Evolutionary conservation across 2,329 filamentous ascomycete species (phyloP), one percentile per base, ranked within the genome.

Genomic region (Fusarium sp.): DNA sequence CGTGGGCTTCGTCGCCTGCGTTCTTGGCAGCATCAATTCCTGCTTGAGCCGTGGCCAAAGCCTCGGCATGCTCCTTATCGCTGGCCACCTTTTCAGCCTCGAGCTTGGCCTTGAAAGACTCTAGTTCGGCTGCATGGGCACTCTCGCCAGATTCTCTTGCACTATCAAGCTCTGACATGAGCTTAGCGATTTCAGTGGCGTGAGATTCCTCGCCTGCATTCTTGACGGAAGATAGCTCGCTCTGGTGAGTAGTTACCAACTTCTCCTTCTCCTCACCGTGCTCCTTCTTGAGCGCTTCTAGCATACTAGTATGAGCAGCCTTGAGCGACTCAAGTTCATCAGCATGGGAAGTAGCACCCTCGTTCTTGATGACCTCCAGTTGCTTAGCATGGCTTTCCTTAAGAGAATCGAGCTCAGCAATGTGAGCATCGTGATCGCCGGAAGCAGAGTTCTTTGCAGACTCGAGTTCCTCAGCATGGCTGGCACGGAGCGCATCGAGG

Each of bases 381-480:
- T 86, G 80, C 67, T 85, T 79, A 3, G 83, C 83, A 67, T 89
- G 87, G 67, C 76, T 84, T 17, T 81, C 80, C 74, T 88, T 87
- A 26, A 89, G 77, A n/a, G 82, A 73, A 39, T 89, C 83, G 3
- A 89, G 76, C 70, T 88, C 84, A 28, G 78, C 76, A 9, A 83
- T 65, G 46, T 85, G 82, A 24, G 82, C 76, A 30, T 86, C 82
- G 62, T 82, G 79, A 51, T 86, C 84, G 20, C 83, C 80, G 39
- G 83, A 82, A 17, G 83, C 82, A 48, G 79, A 80, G 53, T 82
- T 84, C 79, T 87, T 87, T 51, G 86, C 85, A 33, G 77, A 77
- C 75, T 89, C 86, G 11, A 90, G 74, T 71, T 87, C 86, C 78
- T 88, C 85, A 7, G 85, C 85, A 70, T 90, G 85, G 67, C 82